Conservation (phyloP, 1,139 yeast species). For the Geotrichum candidum region DNA sequence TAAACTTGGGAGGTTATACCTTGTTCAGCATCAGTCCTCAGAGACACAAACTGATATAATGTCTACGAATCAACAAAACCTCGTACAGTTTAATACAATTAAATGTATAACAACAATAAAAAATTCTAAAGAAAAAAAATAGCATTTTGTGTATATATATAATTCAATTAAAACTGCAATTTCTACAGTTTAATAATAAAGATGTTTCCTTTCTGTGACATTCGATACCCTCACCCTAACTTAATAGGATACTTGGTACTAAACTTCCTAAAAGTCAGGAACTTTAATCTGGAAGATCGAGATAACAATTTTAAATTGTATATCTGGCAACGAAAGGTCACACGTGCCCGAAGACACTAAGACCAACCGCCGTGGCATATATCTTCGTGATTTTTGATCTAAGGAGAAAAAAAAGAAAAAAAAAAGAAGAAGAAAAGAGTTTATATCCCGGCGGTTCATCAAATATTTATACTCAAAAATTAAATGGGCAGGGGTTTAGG, state of each 20-base stretch:
- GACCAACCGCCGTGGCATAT: conserved; percentile 37
- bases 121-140: background rate
- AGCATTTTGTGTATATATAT: background rate
- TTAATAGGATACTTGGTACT: conserved; percentile 31
- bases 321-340: conserved; percentile 37
- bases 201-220: conserved; percentile 39
- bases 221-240: conserved; percentile 35
- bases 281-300: conserved; percentile 34
- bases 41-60: background rate
- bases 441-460: conserved; percentile 1
- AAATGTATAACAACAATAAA: background rate
- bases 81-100: background rate
- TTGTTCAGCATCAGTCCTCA: background rate
- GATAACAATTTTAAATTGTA: conserved; percentile 22
- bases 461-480: conserved; percentile 3
- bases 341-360: conserved; percentile 16
- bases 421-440: conserved; percentile 10
- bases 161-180: background rate
- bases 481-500: conserved; percentile 13
- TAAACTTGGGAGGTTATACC: background rate
- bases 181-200: background rate
- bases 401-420: conserved; percentile 31
- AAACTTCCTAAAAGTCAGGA: conserved; percentile 40
- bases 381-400: conserved; percentile 35
- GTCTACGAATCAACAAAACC: background rate